A percentile compares a stretch with the other conserved stretches of the same genome.
phyloP scores from a whole-genome alignment of 2,329 filamentous ascomycete species.

The Furcasterigmium furcatum region DNA sequence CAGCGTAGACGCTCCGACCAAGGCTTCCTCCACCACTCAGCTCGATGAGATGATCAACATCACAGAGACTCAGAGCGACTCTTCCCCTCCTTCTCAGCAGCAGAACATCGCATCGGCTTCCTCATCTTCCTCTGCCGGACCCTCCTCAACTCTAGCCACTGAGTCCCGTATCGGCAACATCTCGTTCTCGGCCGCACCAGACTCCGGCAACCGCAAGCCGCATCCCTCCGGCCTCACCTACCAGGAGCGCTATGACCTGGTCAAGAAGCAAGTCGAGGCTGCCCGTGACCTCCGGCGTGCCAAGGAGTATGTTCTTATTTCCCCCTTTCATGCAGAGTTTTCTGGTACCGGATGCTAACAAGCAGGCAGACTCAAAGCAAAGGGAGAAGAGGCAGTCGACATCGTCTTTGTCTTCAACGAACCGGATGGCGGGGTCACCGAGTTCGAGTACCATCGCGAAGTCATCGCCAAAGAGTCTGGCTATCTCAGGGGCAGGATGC shows the following conservation, averaged over 20 bases:
- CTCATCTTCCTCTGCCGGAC: neutral
- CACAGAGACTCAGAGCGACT: too few species aligned
- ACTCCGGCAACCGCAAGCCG: neutral
- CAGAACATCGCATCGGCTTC: too few species aligned
- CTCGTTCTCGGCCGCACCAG: neutral
- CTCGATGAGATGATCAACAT: too few species aligned
- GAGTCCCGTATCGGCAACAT: neutral
- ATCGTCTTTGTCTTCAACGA: conserved; percentile 3
- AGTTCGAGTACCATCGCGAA: conserved; percentile 22
- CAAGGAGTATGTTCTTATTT: neutral
- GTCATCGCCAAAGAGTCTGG: conserved; percentile 26
- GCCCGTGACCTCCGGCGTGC: neutral
- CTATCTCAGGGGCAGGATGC: conserved; percentile 25
- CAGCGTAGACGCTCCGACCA: too few species aligned
- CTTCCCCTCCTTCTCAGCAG: too few species aligned
- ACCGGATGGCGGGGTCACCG: neutral
- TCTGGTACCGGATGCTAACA: neutral
- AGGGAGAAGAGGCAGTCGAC: neutral
- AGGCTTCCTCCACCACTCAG: too few species aligned
- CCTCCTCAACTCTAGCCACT: neutral
- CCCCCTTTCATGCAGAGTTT: too few species aligned
- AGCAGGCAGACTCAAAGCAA: neutral
- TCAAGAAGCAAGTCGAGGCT: neutral
- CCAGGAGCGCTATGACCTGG: neutral
- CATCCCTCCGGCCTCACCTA: neutral